These are phyloP conservation scores for Rhexocercosporidium sp. DNA, from an alignment of 2,329 filamentous ascomycete genomes.

Conservation along the genomic window DNA sequence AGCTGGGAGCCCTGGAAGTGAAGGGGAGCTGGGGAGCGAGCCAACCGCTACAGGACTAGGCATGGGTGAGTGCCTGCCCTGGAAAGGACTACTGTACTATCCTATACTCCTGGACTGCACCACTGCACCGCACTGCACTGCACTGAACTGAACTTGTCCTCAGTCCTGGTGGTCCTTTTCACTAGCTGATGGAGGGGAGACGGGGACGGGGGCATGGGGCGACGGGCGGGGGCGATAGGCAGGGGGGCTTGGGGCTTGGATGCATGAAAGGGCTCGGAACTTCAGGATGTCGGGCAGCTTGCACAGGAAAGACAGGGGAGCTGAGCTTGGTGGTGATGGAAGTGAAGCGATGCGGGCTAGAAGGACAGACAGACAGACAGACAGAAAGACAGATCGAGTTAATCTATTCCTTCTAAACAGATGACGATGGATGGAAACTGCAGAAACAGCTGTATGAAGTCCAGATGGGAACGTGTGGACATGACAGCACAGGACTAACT, in stretches of 20 bases:
- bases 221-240: conserved; percentile 9
- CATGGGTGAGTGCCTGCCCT: too few species aligned
- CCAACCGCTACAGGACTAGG: too few species aligned
- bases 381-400: too few species aligned
- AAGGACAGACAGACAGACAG: background rate
- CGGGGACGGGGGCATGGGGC: background rate
- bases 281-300: background rate
- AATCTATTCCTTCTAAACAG: background rate
- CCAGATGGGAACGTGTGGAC: background rate
- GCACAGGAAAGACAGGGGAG: background rate
- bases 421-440: background rate
- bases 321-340: too few species aligned
- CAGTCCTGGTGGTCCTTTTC: too few species aligned
- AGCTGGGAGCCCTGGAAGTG: background rate
- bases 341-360: too few species aligned
- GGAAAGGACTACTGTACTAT: background rate
- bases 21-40: too few species aligned
- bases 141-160: too few species aligned
- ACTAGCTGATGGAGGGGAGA: background rate
- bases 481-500: background rate
- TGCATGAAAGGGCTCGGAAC: conserved; percentile 1
- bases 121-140: too few species aligned
- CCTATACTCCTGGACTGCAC: too few species aligned
- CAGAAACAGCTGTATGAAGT: background rate
- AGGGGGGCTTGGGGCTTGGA: too few species aligned